These are phyloP conservation scores for Zasmidium angulare DNA, from an alignment of 2,329 filamentous ascomycete species.

Conservation along the genomic window DNA sequence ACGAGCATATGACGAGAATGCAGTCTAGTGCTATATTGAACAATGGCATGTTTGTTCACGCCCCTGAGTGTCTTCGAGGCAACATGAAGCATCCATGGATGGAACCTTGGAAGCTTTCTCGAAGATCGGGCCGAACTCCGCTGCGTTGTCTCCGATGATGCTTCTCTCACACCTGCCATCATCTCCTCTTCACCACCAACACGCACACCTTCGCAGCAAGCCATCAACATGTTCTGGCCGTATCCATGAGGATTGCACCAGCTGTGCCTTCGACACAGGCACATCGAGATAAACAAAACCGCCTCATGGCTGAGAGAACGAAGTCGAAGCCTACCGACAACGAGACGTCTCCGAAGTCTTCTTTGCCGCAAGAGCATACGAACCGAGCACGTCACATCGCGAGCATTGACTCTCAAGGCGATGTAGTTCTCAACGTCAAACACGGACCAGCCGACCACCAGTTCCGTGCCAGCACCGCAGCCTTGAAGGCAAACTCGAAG, in stretches of 20 bases:
- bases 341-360: neutral
- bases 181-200: too few relatives aligned
- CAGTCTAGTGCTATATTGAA: too few relatives aligned
- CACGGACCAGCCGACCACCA: constrained; percentile 63
- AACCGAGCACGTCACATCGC: constrained; percentile 36
- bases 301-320: neutral
- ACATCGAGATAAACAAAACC: too few relatives aligned
- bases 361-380: neutral
- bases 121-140: too few relatives aligned
- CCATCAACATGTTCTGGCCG: constrained; percentile 49
- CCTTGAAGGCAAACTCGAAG: constrained; percentile 61
- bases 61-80: too few relatives aligned
- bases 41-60: too few relatives aligned
- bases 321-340: neutral
- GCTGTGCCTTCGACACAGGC: neutral
- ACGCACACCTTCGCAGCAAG: too few relatives aligned
- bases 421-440: constrained; percentile 65
- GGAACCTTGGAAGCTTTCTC: too few relatives aligned
- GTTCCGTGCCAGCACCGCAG: constrained; percentile 62
- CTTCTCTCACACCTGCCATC: too few relatives aligned
- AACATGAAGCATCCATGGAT: too few relatives aligned
- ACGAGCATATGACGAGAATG: too few relatives aligned
- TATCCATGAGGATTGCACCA: constrained; percentile 42
- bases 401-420: constrained; percentile 58
- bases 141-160: too few relatives aligned